These are phyloP conservation scores for Pyrenochaeta sp. DNA, from an alignment of 2,329 filamentous ascomycete genomes.

Conservation along the genomic window DNA sequence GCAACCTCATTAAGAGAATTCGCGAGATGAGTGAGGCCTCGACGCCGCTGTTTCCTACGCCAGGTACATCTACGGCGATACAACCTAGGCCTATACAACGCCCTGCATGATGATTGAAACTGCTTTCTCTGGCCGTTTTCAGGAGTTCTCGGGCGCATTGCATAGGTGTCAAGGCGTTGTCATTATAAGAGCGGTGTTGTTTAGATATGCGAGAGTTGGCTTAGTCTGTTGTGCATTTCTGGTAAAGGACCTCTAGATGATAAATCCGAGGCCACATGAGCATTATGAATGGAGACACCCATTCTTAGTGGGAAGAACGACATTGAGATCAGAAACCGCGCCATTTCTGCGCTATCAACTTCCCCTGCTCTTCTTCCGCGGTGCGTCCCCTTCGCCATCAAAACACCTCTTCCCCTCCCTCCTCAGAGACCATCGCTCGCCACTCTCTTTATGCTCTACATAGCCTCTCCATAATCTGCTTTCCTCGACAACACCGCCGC, in stretches of 20 bases:
- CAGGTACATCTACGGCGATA: not conserved
- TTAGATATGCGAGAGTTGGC: not conserved
- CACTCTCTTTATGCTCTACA: conserved; percentile 24
- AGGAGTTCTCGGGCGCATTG: not conserved
- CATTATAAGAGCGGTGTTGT: not conserved
- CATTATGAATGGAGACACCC: not conserved
- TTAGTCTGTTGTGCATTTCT: not conserved
- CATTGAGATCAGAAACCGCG: not conserved
- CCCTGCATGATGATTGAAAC: conserved; percentile 8
- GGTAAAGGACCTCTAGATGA: not conserved
- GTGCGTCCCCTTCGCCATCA: not conserved
- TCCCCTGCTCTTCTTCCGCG: not conserved
- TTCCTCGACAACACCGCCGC: not conserved
- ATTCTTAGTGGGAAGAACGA: not conserved
- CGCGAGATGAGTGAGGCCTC: conserved; percentile 51
- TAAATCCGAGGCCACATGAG: not conserved
- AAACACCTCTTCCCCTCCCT: conserved; percentile 4
- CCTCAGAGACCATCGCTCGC: conserved; percentile 12
- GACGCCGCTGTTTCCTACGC: conserved; percentile 35
- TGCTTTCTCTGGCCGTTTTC: not conserved
- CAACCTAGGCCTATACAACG: conserved; percentile 20
- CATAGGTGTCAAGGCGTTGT: not conserved
- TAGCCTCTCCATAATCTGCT: conserved; percentile 8
- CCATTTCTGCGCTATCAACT: not conserved
- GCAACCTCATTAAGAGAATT: conserved; percentile 58